A percentile compares a stretch with the other conserved stretches of the same genome.
phyloP scores from a whole-genome alignment of 768 basidiomycete genomes.

The Butyriboletus loyo region DNA sequence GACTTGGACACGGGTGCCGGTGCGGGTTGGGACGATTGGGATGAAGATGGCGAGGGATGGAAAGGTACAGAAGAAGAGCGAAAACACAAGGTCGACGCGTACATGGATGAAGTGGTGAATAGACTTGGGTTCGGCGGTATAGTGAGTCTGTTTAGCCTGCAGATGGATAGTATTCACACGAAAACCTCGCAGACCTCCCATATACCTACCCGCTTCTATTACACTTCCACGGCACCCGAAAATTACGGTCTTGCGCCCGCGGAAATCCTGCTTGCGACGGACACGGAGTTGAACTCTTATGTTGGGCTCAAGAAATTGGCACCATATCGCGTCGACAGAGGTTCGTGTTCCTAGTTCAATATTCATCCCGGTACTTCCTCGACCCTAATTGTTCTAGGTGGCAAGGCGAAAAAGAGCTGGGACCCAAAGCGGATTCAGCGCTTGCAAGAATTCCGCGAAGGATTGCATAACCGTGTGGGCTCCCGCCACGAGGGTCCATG shows the following conservation, averaged over 20 bases:
- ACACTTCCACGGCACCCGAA: constrained; percentile 63
- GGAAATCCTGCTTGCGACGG: constrained; percentile 89
- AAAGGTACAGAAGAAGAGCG: constrained; percentile 90
- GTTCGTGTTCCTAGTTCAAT: constrained; percentile 13
- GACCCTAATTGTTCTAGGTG: constrained; percentile 8
- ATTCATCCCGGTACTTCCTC: neutral
- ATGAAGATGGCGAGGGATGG: constrained; percentile 62
- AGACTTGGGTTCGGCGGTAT: constrained; percentile 91
- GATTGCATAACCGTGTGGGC: constrained; percentile 45
- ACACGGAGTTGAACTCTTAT: constrained; percentile 90
- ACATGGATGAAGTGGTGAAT: constrained; percentile 88
- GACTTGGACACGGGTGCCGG: constrained; percentile 52
- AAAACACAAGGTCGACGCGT: constrained; percentile 76
- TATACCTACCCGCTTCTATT: constrained; percentile 91
- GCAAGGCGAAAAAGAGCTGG: constrained; percentile 42
- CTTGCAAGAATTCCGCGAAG: constrained; percentile 69
- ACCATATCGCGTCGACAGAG: constrained; percentile 70
- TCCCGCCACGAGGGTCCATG: constrained; percentile 16
- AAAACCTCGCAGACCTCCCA: constrained; percentile 67
- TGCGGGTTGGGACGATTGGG: constrained; percentile 30
- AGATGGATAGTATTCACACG: neutral
- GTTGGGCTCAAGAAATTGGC: constrained; percentile 88
- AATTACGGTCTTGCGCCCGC: constrained; percentile 70
- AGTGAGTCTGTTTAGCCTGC: constrained; percentile 45
- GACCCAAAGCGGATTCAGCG: constrained; percentile 61